Evolutionary conservation across 73 alveolate genomes (phyloP).

Genomic region (Paramecium biaurelia): DNA sequence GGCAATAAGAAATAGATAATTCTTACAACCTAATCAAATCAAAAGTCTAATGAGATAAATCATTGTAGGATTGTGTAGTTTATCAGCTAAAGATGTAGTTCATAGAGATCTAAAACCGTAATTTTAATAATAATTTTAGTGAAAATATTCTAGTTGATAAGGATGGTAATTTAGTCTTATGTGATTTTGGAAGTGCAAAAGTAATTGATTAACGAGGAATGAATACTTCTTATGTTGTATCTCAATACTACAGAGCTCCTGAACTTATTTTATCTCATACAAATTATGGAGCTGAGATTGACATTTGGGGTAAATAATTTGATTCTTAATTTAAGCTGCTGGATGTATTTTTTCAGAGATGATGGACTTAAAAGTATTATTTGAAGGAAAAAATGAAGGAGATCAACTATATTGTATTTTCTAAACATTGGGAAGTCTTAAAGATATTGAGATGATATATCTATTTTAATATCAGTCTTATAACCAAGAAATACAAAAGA

Average conservation of each 20-base stretch:
- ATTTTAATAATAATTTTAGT: constrained; percentile 57
- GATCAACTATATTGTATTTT: constrained; percentile 46
- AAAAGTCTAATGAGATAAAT: constrained; percentile 60
- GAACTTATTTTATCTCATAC: constrained; percentile 77
- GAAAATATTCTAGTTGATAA: constrained; percentile 24
- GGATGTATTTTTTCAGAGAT: constrained; percentile 92
- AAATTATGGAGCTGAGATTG: constrained; percentile 75
- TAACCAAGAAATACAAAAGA: neutral
- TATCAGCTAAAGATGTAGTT: constrained; percentile 56
- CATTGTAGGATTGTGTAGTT: constrained; percentile 58
- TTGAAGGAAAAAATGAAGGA: constrained; percentile 88
- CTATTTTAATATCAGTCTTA: constrained; percentile 8
- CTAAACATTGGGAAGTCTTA: constrained; percentile 41
- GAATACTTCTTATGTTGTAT: constrained; percentile 86
- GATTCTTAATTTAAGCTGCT: constrained; percentile 50
- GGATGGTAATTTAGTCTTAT: constrained; percentile 64
- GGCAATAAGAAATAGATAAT: neutral
- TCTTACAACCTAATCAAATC: constrained; percentile 53
- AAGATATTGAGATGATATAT: constrained; percentile 8
- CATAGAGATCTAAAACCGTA: constrained; percentile 82
- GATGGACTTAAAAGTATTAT: constrained; percentile 59
- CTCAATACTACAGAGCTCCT: constrained; percentile 88
- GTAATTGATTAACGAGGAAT: constrained; percentile 29
- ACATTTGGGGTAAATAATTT: constrained; percentile 71
- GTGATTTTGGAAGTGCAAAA: constrained; percentile 88